A percentile compares a stretch with the other conserved stretches of the same genome.
Conservation (phyloP, 345 rosid genomes). For the Isatis tinctoria region DNA sequence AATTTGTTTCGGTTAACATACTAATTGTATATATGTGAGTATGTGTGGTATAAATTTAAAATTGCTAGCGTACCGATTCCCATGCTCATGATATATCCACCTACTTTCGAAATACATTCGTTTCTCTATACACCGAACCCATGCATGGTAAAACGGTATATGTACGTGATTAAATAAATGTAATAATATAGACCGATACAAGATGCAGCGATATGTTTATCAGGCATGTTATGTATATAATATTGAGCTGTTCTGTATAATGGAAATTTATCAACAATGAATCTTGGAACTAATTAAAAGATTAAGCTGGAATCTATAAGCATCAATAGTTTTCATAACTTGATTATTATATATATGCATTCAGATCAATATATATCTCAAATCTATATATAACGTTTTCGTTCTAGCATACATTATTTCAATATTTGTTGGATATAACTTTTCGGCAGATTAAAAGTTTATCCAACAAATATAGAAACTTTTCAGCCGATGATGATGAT, state of each 20-base stretch:
- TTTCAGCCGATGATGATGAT: background rate
- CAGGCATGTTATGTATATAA: conserved; percentile 16
- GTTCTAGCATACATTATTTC: background rate
- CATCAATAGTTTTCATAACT: background rate
- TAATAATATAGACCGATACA: conserved; percentile 19
- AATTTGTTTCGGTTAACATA: background rate
- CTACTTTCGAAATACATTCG: background rate
- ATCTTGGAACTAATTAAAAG: background rate
- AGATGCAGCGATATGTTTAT: conserved; percentile 8
- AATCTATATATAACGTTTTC: background rate
- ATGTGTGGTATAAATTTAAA: conserved; percentile 7
- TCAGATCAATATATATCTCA: background rate
- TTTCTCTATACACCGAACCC: conserved; percentile 2
- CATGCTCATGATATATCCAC: conserved; percentile 14
- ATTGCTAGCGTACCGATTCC: conserved; percentile 15
- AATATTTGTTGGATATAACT: background rate
- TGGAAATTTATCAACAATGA: background rate
- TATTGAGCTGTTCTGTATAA: background rate
- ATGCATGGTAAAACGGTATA: conserved; percentile 12
- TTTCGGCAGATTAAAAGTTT: background rate
- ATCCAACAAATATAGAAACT: background rate
- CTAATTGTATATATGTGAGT: background rate
- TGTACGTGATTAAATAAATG: background rate
- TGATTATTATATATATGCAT: background rate
- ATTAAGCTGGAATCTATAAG: background rate